Base-by-base conservation (phyloP, 805 yeast species). In the Suhomyces kilbournensis region DNA sequence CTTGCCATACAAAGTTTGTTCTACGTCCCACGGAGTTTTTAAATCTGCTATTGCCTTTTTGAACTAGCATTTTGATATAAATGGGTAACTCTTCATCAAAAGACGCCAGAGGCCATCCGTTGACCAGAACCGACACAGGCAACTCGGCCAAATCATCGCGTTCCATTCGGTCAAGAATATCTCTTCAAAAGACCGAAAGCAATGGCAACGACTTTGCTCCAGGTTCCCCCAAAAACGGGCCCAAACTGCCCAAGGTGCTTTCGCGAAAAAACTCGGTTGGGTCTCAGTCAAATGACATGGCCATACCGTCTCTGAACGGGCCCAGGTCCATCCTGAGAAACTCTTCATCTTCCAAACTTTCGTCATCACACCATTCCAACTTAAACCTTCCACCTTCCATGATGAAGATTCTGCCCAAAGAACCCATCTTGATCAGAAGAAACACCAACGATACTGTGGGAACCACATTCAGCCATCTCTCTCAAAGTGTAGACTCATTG, bases 391-490 rank as follows among this genome's bases (percentile, higher is more conserved):
- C 90, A 15, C 83, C 87, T 15, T 82, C 88, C 38, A 84, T 87
- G 91, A 73, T 80, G 34, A 84, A 81, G 56, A 72, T 83, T 53
- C 87, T 80, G 59, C 93, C 94, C 17, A 86, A 82, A 60, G 83
- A 84, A 50, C 92, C 94, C 2, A 88, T 88, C 53, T 75, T 88
- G 59, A 75, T 84, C 57, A 75, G 83, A 49, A 68, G 83, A 56
- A 77, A 78, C 56, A 76, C 76, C 47, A 75, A 74, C 58, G 80
- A 77, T 25, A 57, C 63, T 10, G 19, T 49, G 17, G 47, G 44
- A 8, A 50, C 51, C 10, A 38, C 49, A 12, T 15, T 43, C 46
- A 51, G 46, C 45, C 53, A 44, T 42, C 44, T 51, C 40, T 38
- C 51, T n/a, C 59, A 47, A 48, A 50, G 55, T 46, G 49, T 47